Evolutionary conservation across 2,329 filamentous ascomycete genomes (phyloP).

Genomic region (Aspergillus latus): DNA sequence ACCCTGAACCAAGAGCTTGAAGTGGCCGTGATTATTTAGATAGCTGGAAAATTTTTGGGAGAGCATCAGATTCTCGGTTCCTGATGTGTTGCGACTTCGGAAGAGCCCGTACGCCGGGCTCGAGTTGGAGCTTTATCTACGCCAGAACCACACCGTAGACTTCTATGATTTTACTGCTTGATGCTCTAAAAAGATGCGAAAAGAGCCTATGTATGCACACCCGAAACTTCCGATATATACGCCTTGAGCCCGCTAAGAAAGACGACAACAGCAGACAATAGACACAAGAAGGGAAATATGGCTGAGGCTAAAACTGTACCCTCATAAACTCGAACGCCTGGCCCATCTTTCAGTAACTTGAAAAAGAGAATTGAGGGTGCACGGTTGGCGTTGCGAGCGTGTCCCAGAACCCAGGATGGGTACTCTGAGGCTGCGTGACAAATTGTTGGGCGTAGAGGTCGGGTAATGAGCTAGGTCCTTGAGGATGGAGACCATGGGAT

Average conservation of each 20-base stretch:
- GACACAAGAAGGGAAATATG: neutral
- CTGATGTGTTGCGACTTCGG: no score
- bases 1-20: no score
- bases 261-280: neutral
- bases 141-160: no score
- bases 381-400: constrained; percentile 6
- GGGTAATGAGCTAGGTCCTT: constrained; percentile 15
- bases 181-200: no score
- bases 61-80: no score
- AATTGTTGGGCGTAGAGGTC: constrained; percentile 23
- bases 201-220: neutral
- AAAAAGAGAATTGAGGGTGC: constrained; percentile 17
- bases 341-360: constrained; percentile 13
- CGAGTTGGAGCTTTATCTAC: no score
- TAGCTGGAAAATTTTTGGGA: no score
- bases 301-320: no score
- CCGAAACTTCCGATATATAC: neutral
- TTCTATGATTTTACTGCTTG: no score
- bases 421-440: constrained; percentile 6
- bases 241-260: neutral
- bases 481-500: constrained; percentile 12
- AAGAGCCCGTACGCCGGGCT: no score
- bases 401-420: constrained; percentile 18
- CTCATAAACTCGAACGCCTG: no score
- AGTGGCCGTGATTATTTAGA: no score